Conservation (phyloP, 2,329 filamentous ascomycete genomes). For the Lojkania enalia region DNA sequence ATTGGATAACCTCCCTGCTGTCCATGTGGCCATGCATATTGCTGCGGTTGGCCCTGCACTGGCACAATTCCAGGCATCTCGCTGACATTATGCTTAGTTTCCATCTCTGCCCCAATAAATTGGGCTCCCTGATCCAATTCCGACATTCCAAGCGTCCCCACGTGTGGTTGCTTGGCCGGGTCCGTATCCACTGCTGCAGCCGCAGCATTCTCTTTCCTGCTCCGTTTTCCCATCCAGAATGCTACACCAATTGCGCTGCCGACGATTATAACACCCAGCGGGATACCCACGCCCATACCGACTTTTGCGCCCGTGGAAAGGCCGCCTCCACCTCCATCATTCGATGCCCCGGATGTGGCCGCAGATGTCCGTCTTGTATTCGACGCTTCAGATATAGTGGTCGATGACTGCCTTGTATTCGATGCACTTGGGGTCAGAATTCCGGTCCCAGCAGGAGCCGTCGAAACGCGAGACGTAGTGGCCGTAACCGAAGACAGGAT, state of each 20-base stretch:
- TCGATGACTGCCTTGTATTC: not conserved
- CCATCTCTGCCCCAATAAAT: not conserved
- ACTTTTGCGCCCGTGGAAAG: slow-evolving; percentile 10
- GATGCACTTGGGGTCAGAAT: not conserved
- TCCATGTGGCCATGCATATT: no score
- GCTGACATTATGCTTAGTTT: not conserved
- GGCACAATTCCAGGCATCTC: not conserved
- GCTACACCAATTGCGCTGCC: slow-evolving; percentile 2
- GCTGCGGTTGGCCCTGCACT: not conserved
- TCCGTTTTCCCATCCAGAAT: slow-evolving; percentile 8
- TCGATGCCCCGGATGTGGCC: not conserved
- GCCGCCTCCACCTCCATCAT: slow-evolving; percentile 1
- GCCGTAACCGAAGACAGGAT: not conserved
- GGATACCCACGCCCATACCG: slow-evolving; percentile 7
- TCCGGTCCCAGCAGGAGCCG: not conserved
- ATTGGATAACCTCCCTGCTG: not conserved
- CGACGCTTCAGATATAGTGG: not conserved
- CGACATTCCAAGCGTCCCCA: no score
- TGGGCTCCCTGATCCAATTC: not conserved
- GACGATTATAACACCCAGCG: slow-evolving; percentile 6
- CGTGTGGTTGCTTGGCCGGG: no score
- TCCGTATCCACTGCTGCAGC: not conserved
- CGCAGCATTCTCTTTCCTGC: not conserved
- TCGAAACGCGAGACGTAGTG: no score
- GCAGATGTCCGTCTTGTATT: not conserved